Conservation (phyloP, 192 early-diverging fungal genomes). For the Pilaira anomala region DNA sequence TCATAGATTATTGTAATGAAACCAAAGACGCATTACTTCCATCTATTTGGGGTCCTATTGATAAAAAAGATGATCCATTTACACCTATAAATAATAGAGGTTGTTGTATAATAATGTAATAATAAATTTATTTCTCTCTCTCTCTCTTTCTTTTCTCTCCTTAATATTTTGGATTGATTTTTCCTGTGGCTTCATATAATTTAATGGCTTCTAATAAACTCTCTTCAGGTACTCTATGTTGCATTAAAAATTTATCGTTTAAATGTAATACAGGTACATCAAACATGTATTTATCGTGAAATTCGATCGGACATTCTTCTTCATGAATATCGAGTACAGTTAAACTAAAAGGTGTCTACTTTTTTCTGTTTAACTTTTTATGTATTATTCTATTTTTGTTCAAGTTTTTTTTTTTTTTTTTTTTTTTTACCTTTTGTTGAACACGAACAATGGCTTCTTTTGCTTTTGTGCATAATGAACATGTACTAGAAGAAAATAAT, state of each 20-base stretch:
- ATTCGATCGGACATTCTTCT: constrained; percentile 36
- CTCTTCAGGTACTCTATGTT: constrained; percentile 44
- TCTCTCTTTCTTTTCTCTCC: background rate
- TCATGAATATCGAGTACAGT: constrained; percentile 32
- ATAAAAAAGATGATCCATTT: constrained; percentile 43
- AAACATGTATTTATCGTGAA: constrained; percentile 50
- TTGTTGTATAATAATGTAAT: constrained; percentile 38
- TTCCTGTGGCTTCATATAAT: constrained; percentile 32
- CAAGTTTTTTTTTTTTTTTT: background rate
- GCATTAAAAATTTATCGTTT: constrained; percentile 43
- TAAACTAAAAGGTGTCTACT: constrained; percentile 31
- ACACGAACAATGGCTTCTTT: constrained; percentile 43
- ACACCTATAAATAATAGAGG: constrained; percentile 30
- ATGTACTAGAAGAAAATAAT: constrained; percentile 47
- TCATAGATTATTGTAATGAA: constrained; percentile 39
- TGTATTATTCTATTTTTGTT: background rate
- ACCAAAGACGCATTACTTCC: constrained; percentile 42
- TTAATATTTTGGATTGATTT: constrained; percentile 14
- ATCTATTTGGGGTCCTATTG: constrained; percentile 42
- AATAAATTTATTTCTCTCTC: background rate
- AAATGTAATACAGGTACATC: constrained; percentile 54
- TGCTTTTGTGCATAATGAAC: constrained; percentile 48
- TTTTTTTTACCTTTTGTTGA: constrained; percentile 41
- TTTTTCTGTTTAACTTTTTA: too few species aligned
- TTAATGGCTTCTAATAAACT: constrained; percentile 35